These are phyloP conservation scores for Fusarium udum DNA, from an alignment of 2,329 filamentous ascomycete genomes.

Conservation along the genomic window DNA sequence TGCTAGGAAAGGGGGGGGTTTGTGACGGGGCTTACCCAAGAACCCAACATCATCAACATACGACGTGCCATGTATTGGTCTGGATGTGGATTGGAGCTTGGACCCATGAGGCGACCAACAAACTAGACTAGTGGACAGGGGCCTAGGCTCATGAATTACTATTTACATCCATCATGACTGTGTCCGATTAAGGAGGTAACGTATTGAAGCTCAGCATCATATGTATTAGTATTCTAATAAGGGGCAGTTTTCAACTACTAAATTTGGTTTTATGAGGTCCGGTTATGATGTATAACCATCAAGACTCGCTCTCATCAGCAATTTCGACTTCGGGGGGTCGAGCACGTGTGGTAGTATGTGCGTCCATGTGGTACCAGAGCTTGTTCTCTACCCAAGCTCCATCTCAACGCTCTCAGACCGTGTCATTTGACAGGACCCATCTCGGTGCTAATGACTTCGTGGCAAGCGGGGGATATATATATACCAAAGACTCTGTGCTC, in stretches of 20 bases:
- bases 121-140: slow-evolving; percentile 21
- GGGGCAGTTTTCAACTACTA: not conserved
- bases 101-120: slow-evolving; percentile 19
- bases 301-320: not conserved
- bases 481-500: not conserved
- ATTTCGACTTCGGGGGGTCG: not conserved
- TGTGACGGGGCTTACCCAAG: slow-evolving; percentile 1
- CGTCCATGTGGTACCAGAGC: not conserved
- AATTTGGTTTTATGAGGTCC: not conserved
- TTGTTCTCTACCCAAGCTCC: slow-evolving; percentile 4
- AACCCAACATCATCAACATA: not conserved
- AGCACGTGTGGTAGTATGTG: not conserved
- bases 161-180: slow-evolving; percentile 15
- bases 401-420: slow-evolving; percentile 3
- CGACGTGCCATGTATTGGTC: not conserved
- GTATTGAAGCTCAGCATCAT: not conserved
- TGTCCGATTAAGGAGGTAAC: not conserved
- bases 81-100: slow-evolving; percentile 31
- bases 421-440: slow-evolving; percentile 14
- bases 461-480: not conserved
- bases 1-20: not conserved
- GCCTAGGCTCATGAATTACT: slow-evolving; percentile 6
- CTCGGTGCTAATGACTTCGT: slow-evolving; percentile 1
- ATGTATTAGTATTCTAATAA: not conserved
- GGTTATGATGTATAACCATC: too few relatives aligned